A percentile compares a stretch with the other conserved stretches of the same genome.
phyloP scores from a whole-genome alignment of 306 rosid species.

The Cyamopsis tetragonoloba region DNA sequence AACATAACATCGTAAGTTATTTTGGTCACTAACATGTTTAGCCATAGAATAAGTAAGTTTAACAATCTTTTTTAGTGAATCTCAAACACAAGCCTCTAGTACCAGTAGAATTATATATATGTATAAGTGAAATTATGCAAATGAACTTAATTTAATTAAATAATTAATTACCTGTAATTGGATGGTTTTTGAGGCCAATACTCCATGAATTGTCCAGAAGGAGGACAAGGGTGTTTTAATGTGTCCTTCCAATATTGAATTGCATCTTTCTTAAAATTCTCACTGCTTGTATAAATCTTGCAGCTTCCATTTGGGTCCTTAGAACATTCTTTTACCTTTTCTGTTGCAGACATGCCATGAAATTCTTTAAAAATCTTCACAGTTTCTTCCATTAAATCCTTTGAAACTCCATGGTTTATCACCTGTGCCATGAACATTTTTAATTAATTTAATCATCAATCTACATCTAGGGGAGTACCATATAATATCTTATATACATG shows the following conservation, averaged over 20 bases:
- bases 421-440: conserved; percentile 30
- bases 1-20: too few species aligned
- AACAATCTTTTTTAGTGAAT: too few species aligned
- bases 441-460: background rate
- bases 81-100: too few species aligned
- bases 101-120: background rate
- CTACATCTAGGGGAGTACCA: too few species aligned
- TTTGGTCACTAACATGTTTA: too few species aligned
- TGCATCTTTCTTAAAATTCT: conserved; percentile 35
- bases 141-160: background rate
- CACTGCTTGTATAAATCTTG: conserved; percentile 62
- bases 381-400: conserved; percentile 37
- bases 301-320: conserved; percentile 50
- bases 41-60: too few species aligned
- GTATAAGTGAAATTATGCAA: background rate
- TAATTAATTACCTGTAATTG: conserved; percentile 14
- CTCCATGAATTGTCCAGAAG: conserved; percentile 39
- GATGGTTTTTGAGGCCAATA: conserved; percentile 74
- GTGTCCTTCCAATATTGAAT: conserved; percentile 74
- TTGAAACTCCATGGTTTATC: conserved; percentile 65
- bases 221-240: conserved; percentile 52
- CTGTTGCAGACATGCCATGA: conserved; percentile 52
- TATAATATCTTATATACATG: too few species aligned
- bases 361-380: conserved; percentile 51
- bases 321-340: conserved; percentile 54